Evolutionary conservation across 2,329 filamentous ascomycete genomes (phyloP), one percentile per base, ranked within the genome.

Genomic region (Ampelomyces quisqualis): DNA sequence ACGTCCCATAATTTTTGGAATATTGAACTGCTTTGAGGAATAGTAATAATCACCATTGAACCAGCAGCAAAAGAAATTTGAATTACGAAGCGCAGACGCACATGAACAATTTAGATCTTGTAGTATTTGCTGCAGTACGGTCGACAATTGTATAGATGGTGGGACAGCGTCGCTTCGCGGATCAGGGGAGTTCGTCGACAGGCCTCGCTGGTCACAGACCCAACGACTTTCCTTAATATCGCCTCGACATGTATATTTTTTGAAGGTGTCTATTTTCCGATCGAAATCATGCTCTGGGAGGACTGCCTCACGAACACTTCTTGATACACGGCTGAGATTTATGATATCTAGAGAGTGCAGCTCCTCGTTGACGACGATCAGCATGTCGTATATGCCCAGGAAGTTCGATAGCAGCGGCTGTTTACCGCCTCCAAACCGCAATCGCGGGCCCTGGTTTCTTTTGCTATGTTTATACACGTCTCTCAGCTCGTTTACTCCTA

Each of bases 311-410:
- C 55, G 52, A 3, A 65, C 48, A 37, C 47, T 52, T 29, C 55
- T 59, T 1, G 59, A 64, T n/a, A 55, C 48, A 1, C 49, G 40
- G 17, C 45, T 42, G n/a, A 65, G 49, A 27, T 49, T 57, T 22
- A 51, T 23, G 11, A 63, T 23, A 42, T 65, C 62, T 8, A 37
- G 13, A 43, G 57, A 63, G 40, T 65, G 60, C 2, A 64, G 47
- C n/a, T 63, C n/a, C 24, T 51, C 26, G 3, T 44, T 35, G 21
- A 64, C 48, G 3, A 54, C 36, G 11, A 65, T 53, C 3, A 65
- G 42, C 27, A 65, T 56, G 31, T 65, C 62, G 38, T 64, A 65
- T 14, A 55, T 47, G n/a, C 43, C 31, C n/a, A 65, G 37, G 24
- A 65, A 63, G 3, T 55, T 45, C 8, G 60, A 40, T 4, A 65